These are phyloP conservation scores for Musa itinerans DNA, from an alignment of 176 grass and related monocot species.

Conservation along the genomic window DNA sequence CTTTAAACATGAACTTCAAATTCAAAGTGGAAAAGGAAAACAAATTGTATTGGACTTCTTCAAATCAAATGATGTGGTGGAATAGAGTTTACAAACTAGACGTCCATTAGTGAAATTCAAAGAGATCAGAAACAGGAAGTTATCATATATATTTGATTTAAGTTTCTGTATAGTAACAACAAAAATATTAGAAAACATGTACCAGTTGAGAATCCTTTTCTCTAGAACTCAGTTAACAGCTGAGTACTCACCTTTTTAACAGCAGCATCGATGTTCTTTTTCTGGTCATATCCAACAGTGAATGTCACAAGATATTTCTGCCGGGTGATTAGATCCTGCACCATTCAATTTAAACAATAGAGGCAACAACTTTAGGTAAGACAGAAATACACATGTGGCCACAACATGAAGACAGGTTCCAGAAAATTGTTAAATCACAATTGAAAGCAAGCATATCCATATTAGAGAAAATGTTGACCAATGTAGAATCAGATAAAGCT, in stretches of 20 bases:
- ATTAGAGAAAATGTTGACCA: too few species aligned
- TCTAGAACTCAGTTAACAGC: background rate
- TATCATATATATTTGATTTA: too few species aligned
- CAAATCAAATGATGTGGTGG: too few species aligned
- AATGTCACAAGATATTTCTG: constrained; percentile 40
- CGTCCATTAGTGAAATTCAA: too few species aligned
- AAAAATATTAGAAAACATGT: background rate
- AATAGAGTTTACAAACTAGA: too few species aligned
- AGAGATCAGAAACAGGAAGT: too few species aligned
- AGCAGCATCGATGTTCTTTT: constrained; percentile 30
- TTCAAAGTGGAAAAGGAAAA: too few species aligned
- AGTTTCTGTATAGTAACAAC: background rate
- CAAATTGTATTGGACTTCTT: too few species aligned
- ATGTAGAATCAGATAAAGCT: too few species aligned
- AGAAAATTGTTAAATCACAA: too few species aligned
- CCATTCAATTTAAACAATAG: background rate
- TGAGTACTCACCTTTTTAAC: constrained; percentile 30
- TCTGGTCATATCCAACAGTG: constrained; percentile 35
- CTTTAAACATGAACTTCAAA: too few species aligned
- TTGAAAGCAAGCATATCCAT: too few species aligned
- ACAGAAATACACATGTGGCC: background rate
- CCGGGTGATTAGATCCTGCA: constrained; percentile 28
- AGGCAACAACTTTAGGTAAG: background rate
- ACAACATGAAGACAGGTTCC: background rate
- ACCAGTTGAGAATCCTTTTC: background rate